Evolutionary conservation across 106 monocot genomes (phyloP).

Genomic region (Allium sativum): DNA sequence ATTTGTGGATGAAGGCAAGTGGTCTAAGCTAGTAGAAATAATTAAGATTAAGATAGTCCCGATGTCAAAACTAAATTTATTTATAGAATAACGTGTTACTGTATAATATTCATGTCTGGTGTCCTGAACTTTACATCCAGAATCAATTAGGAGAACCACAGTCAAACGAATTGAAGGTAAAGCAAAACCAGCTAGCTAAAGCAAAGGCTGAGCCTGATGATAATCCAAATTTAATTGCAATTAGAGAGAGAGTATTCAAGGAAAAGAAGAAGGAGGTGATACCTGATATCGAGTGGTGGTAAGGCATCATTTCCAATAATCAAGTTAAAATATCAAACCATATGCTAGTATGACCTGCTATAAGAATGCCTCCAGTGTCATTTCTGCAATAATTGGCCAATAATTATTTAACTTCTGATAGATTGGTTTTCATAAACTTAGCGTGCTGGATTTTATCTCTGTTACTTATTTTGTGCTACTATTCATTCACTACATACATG

Average conservation of each 20-base stretch:
- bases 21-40: conserved; percentile 78
- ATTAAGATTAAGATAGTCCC: conserved; percentile 57
- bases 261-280: conserved; percentile 78
- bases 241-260: conserved; percentile 53
- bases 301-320: conserved; percentile 4
- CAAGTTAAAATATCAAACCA: too few relatives aligned
- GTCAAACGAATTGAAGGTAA: conserved; percentile 83
- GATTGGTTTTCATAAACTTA: too few relatives aligned
- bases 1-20: conserved; percentile 94
- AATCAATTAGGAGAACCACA: conserved; percentile 97
- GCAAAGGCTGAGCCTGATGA: conserved; percentile 84
- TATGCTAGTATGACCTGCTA: too few relatives aligned
- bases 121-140: conserved; percentile 18
- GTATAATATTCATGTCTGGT: too few relatives aligned
- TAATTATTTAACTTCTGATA: too few relatives aligned
- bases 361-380: too few relatives aligned
- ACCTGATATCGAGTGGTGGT: conserved; percentile 96
- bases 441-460: too few relatives aligned
- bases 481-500: too few relatives aligned
- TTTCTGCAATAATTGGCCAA: too few relatives aligned
- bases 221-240: conserved; percentile 88
- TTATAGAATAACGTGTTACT: too few relatives aligned
- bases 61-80: too few relatives aligned
- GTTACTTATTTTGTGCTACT: too few relatives aligned
- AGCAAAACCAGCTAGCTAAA: conserved; percentile 82